These are phyloP conservation scores for Kwoniella shandongensis DNA, from an alignment of 768 basidiomycete genomes.

Conservation along the genomic window DNA sequence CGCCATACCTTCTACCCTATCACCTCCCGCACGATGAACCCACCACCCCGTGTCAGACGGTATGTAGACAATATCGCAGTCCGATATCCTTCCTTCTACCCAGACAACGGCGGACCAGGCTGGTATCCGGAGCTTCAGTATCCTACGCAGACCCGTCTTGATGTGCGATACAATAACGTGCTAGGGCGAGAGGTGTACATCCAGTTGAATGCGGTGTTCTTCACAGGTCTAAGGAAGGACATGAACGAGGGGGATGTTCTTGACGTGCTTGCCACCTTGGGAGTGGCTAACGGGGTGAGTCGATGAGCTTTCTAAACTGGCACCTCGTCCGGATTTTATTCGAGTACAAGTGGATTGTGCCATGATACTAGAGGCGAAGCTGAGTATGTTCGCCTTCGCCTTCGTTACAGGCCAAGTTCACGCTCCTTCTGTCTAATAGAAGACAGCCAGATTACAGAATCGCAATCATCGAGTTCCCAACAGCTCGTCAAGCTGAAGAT, in stretches of 20 bases:
- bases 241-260: not conserved
- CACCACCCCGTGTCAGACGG: conserved; percentile 2
- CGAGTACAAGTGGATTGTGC: too few relatives aligned
- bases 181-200: conserved; percentile 5
- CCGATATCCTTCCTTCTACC: conserved; percentile 6
- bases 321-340: too few relatives aligned
- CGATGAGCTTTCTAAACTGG: too few relatives aligned
- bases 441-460: not conserved
- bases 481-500: conserved; percentile 6
- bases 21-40: not conserved
- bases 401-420: conserved; percentile 2
- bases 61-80: conserved; percentile 10
- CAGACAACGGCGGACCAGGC: conserved; percentile 13
- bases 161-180: not conserved
- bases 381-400: too few relatives aligned
- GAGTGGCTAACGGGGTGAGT: conserved; percentile 3
- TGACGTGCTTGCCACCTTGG: not conserved
- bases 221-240: conserved; percentile 5
- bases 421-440: not conserved
- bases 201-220: conserved; percentile 14
- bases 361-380: too few relatives aligned
- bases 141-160: conserved; percentile 15
- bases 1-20: too few relatives aligned
- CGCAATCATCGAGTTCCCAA: conserved; percentile 8
- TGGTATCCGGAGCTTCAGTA: conserved; percentile 18